Evolutionary conservation across 306 rosid genomes (phyloP).

Genomic region (Luffa acutangula): DNA sequence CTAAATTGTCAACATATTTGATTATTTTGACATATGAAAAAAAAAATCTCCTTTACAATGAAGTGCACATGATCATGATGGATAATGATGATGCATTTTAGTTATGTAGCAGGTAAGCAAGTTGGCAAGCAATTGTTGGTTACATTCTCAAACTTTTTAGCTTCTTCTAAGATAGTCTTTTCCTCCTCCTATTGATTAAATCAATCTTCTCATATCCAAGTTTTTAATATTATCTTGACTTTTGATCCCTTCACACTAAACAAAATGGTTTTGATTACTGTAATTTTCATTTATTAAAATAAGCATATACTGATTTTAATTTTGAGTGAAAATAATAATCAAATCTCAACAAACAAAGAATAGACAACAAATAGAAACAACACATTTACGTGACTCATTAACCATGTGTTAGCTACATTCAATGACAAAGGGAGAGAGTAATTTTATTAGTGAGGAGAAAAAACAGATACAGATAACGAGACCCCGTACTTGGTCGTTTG

Average conservation of each 20-base stretch:
- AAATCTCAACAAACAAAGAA: too few relatives aligned
- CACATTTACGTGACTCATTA: too few relatives aligned
- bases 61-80: not conserved
- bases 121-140: not conserved
- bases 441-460: too few relatives aligned
- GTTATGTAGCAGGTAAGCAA: slow-evolving; percentile 2
- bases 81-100: not conserved
- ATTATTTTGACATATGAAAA: not conserved
- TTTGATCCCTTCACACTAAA: not conserved
- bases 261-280: not conserved
- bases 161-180: not conserved
- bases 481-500: too few relatives aligned
- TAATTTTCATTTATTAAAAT: not conserved
- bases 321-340: too few relatives aligned
- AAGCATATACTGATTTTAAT: too few relatives aligned
- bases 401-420: too few relatives aligned
- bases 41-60: not conserved
- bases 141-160: not conserved
- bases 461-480: too few relatives aligned
- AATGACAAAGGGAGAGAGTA: too few relatives aligned
- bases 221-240: not conserved
- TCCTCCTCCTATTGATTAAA: not conserved
- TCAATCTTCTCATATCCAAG: not conserved
- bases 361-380: too few relatives aligned
- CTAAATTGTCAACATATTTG: not conserved